phyloP scores from a whole-genome alignment of 352 stramenopile genomes.

The Globisporangium alternatum region DNA sequence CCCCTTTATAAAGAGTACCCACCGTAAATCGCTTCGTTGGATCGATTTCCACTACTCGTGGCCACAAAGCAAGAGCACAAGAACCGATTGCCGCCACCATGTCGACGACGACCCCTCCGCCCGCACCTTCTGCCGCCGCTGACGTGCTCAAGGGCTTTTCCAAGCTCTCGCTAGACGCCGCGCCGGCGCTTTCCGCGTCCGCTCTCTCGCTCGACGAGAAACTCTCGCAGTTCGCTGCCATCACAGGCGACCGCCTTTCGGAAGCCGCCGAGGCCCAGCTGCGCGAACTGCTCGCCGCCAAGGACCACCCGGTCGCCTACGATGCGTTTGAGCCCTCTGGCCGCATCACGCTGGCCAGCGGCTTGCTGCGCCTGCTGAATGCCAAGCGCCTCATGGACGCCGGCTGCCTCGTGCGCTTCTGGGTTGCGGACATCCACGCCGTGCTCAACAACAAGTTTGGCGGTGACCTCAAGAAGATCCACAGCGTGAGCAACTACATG shows the following conservation, averaged over 20 bases:
- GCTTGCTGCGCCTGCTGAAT: conserved; percentile 94
- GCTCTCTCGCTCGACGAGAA: conserved; percentile 61
- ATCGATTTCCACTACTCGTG: neutral
- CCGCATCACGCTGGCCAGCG: conserved; percentile 98
- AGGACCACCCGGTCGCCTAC: conserved; percentile 90
- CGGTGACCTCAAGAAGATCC: conserved; percentile 97
- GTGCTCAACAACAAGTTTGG: conserved; percentile 99
- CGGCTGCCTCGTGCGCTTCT: conserved; percentile 97
- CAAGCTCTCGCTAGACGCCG: conserved; percentile 32
- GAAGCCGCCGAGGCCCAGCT: conserved; percentile 66
- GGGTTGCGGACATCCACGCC: conserved; percentile 98
- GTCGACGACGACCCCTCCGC: conserved; percentile 24
- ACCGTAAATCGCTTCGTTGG: neutral
- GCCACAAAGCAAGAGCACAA: conserved; percentile 3
- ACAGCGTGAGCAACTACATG: conserved; percentile 93
- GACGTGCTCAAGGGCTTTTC: conserved; percentile 53
- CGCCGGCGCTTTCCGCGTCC: conserved; percentile 25
- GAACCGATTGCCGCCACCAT: neutral
- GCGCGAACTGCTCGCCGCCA: conserved; percentile 69
- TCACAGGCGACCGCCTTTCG: conserved; percentile 45
- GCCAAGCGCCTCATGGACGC: conserved; percentile 86
- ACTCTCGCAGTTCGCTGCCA: conserved; percentile 51
- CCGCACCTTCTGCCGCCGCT: conserved; percentile 28
- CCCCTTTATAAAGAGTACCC: neutral
- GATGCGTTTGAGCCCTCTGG: conserved; percentile 98